These are phyloP conservation scores for Dalechampia spathulata DNA, from an alignment of 441 rosid species.

Conservation along the genomic window DNA sequence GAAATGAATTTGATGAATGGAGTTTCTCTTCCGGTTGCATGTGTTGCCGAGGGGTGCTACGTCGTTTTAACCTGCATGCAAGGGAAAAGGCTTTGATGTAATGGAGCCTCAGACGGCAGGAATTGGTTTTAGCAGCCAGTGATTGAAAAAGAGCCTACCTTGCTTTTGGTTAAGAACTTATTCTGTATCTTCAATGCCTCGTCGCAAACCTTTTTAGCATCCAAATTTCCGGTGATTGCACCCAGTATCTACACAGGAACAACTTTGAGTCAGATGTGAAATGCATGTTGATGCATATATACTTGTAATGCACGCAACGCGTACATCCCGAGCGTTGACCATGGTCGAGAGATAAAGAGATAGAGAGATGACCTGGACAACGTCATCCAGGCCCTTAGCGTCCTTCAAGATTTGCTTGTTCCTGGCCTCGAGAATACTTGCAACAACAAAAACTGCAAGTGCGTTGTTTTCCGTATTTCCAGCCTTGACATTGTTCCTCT, in stretches of 20 bases:
- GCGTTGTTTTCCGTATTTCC: conserved; percentile 42
- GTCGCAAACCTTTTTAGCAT: conserved; percentile 70
- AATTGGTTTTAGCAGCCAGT: too few relatives aligned
- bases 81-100: too few relatives aligned
- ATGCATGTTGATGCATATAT: neutral
- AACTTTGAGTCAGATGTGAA: neutral
- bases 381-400: conserved; percentile 84
- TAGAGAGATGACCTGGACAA: conserved; percentile 56
- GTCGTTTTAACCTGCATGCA: too few relatives aligned
- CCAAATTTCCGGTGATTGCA: conserved; percentile 58
- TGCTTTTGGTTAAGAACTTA: conserved; percentile 60
- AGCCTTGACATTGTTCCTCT: conserved; percentile 45
- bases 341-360: conserved; percentile 12
- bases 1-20: too few relatives aligned
- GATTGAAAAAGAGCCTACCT: conserved; percentile 41
- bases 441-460: conserved; percentile 74
- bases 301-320: neutral
- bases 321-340: neutral
- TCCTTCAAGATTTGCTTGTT: conserved; percentile 70
- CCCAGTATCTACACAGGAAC: conserved; percentile 53
- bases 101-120: too few relatives aligned
- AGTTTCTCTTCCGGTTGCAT: too few relatives aligned
- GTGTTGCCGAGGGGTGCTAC: too few relatives aligned
- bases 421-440: conserved; percentile 80
- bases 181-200: conserved; percentile 79